These are phyloP conservation scores for Dictyostelium capitatum DNA, from an alignment of 78 protist species.

Conservation along the genomic window DNA sequence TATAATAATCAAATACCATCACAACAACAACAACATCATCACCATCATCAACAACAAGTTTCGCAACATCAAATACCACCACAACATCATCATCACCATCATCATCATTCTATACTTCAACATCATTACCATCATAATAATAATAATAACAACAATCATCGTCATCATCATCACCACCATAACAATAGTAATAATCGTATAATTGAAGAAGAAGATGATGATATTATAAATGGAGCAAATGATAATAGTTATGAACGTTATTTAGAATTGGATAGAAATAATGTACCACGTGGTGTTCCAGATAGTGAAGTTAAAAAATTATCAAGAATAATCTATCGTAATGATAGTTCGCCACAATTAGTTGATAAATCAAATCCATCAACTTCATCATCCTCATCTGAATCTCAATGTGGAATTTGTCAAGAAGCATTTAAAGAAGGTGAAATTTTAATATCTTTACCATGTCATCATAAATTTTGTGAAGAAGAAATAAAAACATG, in stretches of 20 bases:
- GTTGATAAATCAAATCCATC: neutral
- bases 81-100: conserved; percentile 16
- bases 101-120: neutral
- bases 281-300: conserved; percentile 70
- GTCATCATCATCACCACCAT: conserved; percentile 20
- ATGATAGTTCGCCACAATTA: neutral
- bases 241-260: conserved; percentile 22
- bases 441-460: conserved; percentile 33
- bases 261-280: conserved; percentile 35
- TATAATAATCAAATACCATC: neutral
- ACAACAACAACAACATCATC: conserved; percentile 9
- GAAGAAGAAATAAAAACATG: conserved; percentile 49
- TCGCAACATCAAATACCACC: conserved; percentile 6
- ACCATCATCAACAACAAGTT: neutral
- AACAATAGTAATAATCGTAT: neutral
- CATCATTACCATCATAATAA: conserved; percentile 26
- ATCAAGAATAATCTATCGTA: neutral
- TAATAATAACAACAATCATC: conserved; percentile 29
- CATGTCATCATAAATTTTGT: conserved; percentile 56
- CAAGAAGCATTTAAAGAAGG: conserved; percentile 60
- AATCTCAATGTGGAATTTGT: conserved; percentile 38
- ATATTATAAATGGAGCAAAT: neutral
- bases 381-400: neutral
- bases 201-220: neutral
- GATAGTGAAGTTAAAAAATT: conserved; percentile 38